phyloP scores from a whole-genome alignment of 2,329 filamentous ascomycete species.

The Talaromyces sp. region DNA sequence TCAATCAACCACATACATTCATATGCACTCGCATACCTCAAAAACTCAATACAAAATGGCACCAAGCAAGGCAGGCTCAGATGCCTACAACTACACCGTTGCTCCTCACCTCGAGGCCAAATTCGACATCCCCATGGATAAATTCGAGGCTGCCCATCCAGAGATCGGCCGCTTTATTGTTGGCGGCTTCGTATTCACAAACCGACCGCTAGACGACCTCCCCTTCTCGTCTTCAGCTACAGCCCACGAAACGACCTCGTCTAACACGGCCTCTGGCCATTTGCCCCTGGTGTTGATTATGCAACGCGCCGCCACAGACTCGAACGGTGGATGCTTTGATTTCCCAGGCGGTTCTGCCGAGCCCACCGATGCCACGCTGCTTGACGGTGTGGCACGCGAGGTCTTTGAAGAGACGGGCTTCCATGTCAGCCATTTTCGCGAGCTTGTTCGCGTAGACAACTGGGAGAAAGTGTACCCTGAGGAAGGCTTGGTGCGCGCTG shows the following conservation, averaged over 20 bases:
- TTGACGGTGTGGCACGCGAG: constrained; percentile 48
- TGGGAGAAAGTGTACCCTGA: constrained; percentile 19
- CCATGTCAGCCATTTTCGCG: constrained; percentile 38
- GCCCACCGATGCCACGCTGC: constrained; percentile 40
- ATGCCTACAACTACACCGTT: constrained; percentile 16
- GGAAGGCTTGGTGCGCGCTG: constrained; percentile 14
- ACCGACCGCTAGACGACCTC: not conserved
- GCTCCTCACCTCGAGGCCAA: constrained; percentile 25
- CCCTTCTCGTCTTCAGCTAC: constrained; percentile 6
- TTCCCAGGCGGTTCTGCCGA: constrained; percentile 50
- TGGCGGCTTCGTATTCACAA: constrained; percentile 27
- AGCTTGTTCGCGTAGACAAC: constrained; percentile 33
- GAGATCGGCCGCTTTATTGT: constrained; percentile 26
- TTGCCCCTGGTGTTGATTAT: constrained; percentile 39
- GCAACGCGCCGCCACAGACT: constrained; percentile 39
- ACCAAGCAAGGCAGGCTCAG: constrained; percentile 8
- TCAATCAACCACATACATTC: not conserved
- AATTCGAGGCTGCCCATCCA: constrained; percentile 22
- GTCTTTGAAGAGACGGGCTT: constrained; percentile 51
- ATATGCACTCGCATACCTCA: not conserved
- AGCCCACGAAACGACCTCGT: not conserved
- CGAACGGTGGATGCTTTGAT: constrained; percentile 44
- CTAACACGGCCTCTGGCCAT: not conserved
- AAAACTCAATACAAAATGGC: constrained; percentile 3
- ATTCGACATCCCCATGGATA: constrained; percentile 23